Evolutionary conservation across 2,329 filamentous ascomycete species (phyloP), one percentile per base, ranked within the genome.

Genomic region (Fusarium sublunatum): DNA sequence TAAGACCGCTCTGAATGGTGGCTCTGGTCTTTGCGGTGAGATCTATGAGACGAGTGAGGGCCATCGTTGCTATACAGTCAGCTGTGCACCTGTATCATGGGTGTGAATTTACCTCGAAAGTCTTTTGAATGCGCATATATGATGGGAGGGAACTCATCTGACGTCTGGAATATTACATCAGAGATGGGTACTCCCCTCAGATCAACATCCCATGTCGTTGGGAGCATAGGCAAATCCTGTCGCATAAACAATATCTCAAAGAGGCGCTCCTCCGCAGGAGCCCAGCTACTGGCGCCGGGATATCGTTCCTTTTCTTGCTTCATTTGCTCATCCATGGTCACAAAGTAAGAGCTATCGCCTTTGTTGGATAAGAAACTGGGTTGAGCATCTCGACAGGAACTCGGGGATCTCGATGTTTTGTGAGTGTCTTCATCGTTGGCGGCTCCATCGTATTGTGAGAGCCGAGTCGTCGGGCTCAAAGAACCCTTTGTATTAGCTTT

Each of bases 231-330:
- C 3, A 77, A 70, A 53, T 78, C 74, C 56, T 79, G 74, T n/a
- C 79, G 68, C 62, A 76, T 70, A 56, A 75, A 81, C 2, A 81
- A 61, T 34, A 78, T 74, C 64, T 79, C 76, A 50, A 80, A 81
- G 29, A 81, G 72, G 2, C 65, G 70, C 28, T 79, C 77, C 63
- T 86, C 84, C n/a, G 80, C 80, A 9, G 77, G 72, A 26, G 85
- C 77, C 83, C 84, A 86, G 51, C 78, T 74, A 41, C 77, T 78
- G 36, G 82, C 76, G 24, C 77, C 77, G 0, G 77, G 77, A 48
- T 78, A 81, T 1, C 72, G 66, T 26, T 65, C 52, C 70, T 78
- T 82, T 65, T 83, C 79, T 38, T 72, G 67, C 61, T 81, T 77
- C 71, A 85, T 79, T 54, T 81, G 75, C 9, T 74, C 70, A 8